Conservation (phyloP, 352 stramenopile species). For the Proteromonas lacertae region DNA sequence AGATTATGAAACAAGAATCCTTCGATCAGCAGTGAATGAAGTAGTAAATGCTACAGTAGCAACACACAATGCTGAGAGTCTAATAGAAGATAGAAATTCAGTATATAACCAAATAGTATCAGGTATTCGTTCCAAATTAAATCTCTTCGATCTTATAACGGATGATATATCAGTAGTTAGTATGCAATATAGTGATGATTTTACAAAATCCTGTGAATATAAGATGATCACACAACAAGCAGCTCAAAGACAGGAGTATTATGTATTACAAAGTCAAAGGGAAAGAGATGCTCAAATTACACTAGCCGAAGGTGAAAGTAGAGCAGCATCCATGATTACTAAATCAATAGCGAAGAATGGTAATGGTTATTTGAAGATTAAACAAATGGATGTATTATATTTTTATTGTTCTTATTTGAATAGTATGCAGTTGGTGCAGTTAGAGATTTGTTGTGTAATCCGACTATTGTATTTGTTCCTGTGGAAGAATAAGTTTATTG, state of each 20-base stretch:
- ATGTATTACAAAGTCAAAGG: slow-evolving; percentile 93
- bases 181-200: slow-evolving; percentile 89
- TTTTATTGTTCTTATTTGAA: too few relatives aligned
- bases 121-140: slow-evolving; percentile 70
- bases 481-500: too few relatives aligned
- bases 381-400: slow-evolving; percentile 99
- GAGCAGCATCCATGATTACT: slow-evolving; percentile 76
- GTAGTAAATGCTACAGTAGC: slow-evolving; percentile 64
- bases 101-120: slow-evolving; percentile 75
- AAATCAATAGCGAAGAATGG: slow-evolving; percentile 83
- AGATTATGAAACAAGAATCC: slow-evolving; percentile 90
- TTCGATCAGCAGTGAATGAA: slow-evolving; percentile 86
- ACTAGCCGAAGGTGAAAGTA: slow-evolving; percentile 62
- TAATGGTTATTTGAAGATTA: slow-evolving; percentile 89
- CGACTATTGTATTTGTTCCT: too few relatives aligned
- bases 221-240: slow-evolving; percentile 99
- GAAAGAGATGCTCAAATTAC: slow-evolving; percentile 52
- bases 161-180: slow-evolving; percentile 99
- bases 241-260: slow-evolving; percentile 88
- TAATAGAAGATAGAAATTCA: slow-evolving; percentile 88
- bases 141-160: slow-evolving; percentile 84
- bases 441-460: too few relatives aligned
- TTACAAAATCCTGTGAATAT: slow-evolving; percentile 92
- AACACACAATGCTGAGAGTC: slow-evolving; percentile 96
- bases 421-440: too few relatives aligned